These are phyloP conservation scores for Rhizopogon sp. DNA, from an alignment of 768 basidiomycete species.

Conservation along the genomic window DNA sequence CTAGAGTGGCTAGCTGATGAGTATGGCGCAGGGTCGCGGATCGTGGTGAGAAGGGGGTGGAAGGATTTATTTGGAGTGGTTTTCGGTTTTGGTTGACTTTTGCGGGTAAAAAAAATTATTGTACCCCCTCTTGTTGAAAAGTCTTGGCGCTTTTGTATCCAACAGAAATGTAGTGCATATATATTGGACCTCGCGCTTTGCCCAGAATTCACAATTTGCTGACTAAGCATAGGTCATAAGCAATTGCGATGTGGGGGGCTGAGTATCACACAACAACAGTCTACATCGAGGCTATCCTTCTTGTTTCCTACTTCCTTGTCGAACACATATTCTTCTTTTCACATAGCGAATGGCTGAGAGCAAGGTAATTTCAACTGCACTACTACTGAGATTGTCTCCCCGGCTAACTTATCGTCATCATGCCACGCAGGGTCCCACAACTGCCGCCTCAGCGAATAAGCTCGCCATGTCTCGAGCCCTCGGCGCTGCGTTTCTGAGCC, in stretches of 20 bases:
- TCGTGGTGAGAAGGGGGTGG: slow-evolving; percentile 42
- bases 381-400: background rate
- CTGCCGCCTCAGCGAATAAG: slow-evolving; percentile 42
- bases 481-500: slow-evolving; percentile 81
- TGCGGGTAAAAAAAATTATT: too few relatives aligned
- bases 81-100: slow-evolving; percentile 34
- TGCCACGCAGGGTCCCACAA: slow-evolving; percentile 14
- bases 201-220: background rate
- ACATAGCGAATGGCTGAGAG: slow-evolving; percentile 1
- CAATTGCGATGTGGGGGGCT: background rate
- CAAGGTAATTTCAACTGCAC: background rate
- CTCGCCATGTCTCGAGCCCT: slow-evolving; percentile 83
- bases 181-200: background rate
- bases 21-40: slow-evolving; percentile 43
- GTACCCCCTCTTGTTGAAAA: background rate
- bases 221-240: background rate
- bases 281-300: background rate
- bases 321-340: background rate
- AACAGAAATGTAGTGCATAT: background rate
- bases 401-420: background rate
- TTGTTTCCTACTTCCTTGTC: background rate
- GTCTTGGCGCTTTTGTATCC: background rate
- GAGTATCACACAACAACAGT: background rate
- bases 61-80: slow-evolving; percentile 40
- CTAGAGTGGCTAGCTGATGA: slow-evolving; percentile 73